phyloP scores from a whole-genome alignment of 345 rosid genomes.

The Aquilaria yunnanensis region DNA sequence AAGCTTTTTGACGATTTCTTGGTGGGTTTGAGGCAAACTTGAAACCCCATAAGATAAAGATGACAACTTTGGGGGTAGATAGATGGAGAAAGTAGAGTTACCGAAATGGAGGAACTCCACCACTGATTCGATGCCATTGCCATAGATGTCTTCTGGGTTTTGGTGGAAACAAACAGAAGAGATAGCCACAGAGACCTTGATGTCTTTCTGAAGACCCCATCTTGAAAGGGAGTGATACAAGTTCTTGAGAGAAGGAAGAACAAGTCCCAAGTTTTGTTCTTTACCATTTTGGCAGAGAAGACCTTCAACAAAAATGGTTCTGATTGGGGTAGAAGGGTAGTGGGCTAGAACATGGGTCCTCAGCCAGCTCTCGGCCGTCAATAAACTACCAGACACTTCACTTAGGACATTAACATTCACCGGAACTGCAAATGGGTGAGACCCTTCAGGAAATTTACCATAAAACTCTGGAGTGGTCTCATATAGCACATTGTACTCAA shows the following conservation, averaged over 20 bases:
- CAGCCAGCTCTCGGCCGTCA: constrained; percentile 72
- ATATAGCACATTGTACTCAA: constrained; percentile 30
- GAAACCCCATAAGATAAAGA: constrained; percentile 20
- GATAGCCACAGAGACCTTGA: constrained; percentile 56
- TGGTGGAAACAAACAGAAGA: constrained; percentile 32
- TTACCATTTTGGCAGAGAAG: constrained; percentile 33
- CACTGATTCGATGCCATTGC: constrained; percentile 28
- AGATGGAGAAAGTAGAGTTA: constrained; percentile 57
- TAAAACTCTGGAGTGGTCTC: constrained; percentile 21
- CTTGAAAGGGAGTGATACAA: constrained; percentile 45
- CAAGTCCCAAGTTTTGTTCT: constrained; percentile 27
- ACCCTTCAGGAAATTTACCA: constrained; percentile 23
- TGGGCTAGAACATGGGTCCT: constrained; percentile 52
- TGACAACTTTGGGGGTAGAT: constrained; percentile 30
- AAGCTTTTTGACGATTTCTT: constrained; percentile 30
- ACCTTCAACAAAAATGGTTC: constrained; percentile 48
- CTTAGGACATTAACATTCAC: constrained; percentile 35
- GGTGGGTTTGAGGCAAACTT: constrained; percentile 20
- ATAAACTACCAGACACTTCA: constrained; percentile 49
- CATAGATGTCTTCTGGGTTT: constrained; percentile 20
- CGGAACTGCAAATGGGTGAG: constrained; percentile 37
- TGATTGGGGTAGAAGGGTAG: constrained; percentile 55
- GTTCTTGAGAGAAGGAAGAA: constrained; percentile 47
- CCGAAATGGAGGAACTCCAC: constrained; percentile 30
- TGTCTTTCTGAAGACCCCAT: constrained; percentile 68